Evolutionary conservation across 2,329 filamentous ascomycete genomes (phyloP).

Genomic region (Stemphylium beticola): DNA sequence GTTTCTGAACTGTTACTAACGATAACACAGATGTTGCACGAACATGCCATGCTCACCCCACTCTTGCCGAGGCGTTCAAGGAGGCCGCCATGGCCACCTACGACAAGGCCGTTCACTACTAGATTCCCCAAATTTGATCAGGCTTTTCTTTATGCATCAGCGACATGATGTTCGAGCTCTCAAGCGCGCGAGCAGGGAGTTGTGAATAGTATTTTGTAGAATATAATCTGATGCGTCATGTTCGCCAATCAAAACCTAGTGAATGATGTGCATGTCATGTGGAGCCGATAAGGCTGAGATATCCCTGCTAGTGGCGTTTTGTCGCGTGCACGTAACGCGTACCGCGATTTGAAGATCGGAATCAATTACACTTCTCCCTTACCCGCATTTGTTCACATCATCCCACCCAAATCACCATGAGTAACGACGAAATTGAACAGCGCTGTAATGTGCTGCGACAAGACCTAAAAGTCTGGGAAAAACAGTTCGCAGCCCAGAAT

Average conservation of each 20-base stretch:
- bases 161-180: conserved; percentile 43
- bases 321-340: conserved; percentile 39
- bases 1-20: conserved; percentile 20
- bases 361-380: conserved; percentile 22
- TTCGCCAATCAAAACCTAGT: conserved; percentile 29
- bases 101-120: conserved; percentile 95
- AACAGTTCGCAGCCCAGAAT: conserved; percentile 66
- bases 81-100: conserved; percentile 99
- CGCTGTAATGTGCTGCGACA: conserved; percentile 89
- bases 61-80: conserved; percentile 97
- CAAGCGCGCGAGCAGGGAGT: conserved; percentile 39
- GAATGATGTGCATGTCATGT: conserved; percentile 11
- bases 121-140: conserved; percentile 39
- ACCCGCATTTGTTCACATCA: conserved; percentile 10
- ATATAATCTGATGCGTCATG: conserved; percentile 45
- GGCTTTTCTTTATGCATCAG: conserved; percentile 43
- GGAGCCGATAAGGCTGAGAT: conserved; percentile 28
- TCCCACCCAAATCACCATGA: conserved; percentile 32
- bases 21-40: conserved; percentile 55
- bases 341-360: conserved; percentile 35
- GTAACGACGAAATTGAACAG: conserved; percentile 45
- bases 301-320: conserved; percentile 23
- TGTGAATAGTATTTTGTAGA: conserved; percentile 51
- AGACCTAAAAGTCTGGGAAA: conserved; percentile 78
- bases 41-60: conserved; percentile 96